Evolutionary conservation across 768 basidiomycete genomes (phyloP).

Genomic region (Mrakia blollopis): DNA sequence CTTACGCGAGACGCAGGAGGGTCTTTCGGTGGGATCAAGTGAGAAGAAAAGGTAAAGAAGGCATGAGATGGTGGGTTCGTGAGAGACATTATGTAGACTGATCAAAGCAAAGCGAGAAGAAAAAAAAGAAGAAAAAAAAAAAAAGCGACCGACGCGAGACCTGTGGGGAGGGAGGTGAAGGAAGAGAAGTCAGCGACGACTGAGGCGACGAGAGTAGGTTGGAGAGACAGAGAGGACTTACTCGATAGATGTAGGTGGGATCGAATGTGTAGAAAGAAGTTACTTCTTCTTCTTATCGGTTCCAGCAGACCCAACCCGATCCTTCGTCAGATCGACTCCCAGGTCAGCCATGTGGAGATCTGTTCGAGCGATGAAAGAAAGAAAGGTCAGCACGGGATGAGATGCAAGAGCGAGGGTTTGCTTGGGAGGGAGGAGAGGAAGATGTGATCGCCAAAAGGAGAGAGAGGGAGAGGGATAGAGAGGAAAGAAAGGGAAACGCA

Average conservation of each 20-base stretch:
- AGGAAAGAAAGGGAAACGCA: conserved; percentile 51
- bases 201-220: background rate
- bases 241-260: too few relatives aligned
- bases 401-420: background rate
- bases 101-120: too few relatives aligned
- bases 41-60: too few relatives aligned
- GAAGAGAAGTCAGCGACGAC: background rate
- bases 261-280: background rate
- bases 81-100: background rate
- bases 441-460: too few relatives aligned
- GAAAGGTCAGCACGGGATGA: background rate
- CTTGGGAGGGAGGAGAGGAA: background rate
- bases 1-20: too few relatives aligned
- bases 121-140: background rate
- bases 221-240: background rate
- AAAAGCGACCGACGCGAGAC: background rate
- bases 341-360: conserved; percentile 25
- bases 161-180: too few relatives aligned
- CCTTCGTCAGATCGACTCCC: conserved; percentile 69
- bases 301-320: conserved; percentile 39
- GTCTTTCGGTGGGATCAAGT: too few relatives aligned
- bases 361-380: background rate
- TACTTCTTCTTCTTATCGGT: conserved; percentile 19
- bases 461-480: conserved; percentile 42
- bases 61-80: too few relatives aligned